These are phyloP conservation scores for Xylaria curta DNA, from an alignment of 495 filamentous ascomycete species.

Conservation along the genomic window DNA sequence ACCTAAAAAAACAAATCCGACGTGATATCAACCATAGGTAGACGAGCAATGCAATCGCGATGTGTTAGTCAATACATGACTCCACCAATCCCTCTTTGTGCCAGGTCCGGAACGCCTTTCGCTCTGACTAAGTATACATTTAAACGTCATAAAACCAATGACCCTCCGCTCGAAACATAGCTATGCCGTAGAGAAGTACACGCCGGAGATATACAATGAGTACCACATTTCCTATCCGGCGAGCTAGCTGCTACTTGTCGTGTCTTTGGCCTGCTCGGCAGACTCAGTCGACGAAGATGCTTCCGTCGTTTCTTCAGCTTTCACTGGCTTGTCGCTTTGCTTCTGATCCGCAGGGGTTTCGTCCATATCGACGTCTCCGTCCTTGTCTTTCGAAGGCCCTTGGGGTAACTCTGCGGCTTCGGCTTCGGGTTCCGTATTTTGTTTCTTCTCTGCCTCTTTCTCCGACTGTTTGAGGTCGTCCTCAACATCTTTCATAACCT, in stretches of 20 bases:
- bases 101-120: conserved; percentile 31
- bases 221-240: background rate
- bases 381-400: conserved; percentile 31
- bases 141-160: conserved; percentile 18
- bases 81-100: conserved; percentile 20
- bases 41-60: conserved; percentile 7
- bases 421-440: conserved; percentile 24
- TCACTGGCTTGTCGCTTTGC: conserved; percentile 20
- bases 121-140: conserved; percentile 29
- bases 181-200: background rate
- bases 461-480: conserved; percentile 22
- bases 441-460: conserved; percentile 29
- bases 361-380: conserved; percentile 42
- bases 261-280: conserved; percentile 12
- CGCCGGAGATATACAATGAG: background rate
- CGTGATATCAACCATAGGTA: conserved; percentile 4
- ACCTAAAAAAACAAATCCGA: background rate
- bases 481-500: conserved; percentile 40
- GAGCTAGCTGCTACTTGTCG: conserved; percentile 10
- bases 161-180: background rate
- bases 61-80: background rate
- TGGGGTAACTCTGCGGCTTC: conserved; percentile 22
- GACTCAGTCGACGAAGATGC: conserved; percentile 10
- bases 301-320: conserved; percentile 31
- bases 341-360: conserved; percentile 25